These are phyloP conservation scores for Colletotrichum tofieldiae DNA, from an alignment of 2,329 filamentous ascomycete genomes.

Conservation along the genomic window DNA sequence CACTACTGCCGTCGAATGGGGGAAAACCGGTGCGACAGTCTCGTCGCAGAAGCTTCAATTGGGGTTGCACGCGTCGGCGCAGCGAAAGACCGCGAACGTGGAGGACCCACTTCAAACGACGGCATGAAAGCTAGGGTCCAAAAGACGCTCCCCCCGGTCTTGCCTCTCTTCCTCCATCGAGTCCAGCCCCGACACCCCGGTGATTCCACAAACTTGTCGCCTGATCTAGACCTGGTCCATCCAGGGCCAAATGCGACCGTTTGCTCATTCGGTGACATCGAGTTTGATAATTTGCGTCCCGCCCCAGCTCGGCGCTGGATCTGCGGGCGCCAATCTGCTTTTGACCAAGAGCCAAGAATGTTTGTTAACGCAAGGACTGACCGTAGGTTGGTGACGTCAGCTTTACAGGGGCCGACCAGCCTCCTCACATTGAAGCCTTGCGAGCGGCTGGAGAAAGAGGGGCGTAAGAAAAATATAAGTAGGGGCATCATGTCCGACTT, in stretches of 20 bases:
- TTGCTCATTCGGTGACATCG: too few species aligned
- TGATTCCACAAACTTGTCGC: not conserved
- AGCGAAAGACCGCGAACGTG: not conserved
- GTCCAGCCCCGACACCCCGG: not conserved
- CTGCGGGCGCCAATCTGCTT: too few species aligned
- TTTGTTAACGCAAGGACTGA: not conserved
- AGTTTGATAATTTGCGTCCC: not conserved
- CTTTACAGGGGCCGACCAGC: not conserved
- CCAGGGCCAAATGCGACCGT: not conserved
- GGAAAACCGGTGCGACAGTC: not conserved
- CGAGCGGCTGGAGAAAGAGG: not conserved
- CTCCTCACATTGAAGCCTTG: not conserved
- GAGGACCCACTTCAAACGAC: not conserved
- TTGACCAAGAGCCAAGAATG: not conserved
- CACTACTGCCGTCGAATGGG: not conserved
- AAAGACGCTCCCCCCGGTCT: too few species aligned
- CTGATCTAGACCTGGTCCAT: conserved; percentile 11
- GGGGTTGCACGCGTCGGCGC: not conserved
- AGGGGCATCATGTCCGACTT: not conserved
- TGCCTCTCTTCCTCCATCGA: too few species aligned
- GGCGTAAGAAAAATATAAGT: not conserved
- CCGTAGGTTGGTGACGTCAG: not conserved
- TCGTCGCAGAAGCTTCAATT: not conserved
- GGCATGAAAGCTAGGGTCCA: not conserved
- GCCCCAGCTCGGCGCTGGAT: not conserved